Conservation (phyloP, 805 yeast genomes). For the Sugiyamaella smithiae region DNA sequence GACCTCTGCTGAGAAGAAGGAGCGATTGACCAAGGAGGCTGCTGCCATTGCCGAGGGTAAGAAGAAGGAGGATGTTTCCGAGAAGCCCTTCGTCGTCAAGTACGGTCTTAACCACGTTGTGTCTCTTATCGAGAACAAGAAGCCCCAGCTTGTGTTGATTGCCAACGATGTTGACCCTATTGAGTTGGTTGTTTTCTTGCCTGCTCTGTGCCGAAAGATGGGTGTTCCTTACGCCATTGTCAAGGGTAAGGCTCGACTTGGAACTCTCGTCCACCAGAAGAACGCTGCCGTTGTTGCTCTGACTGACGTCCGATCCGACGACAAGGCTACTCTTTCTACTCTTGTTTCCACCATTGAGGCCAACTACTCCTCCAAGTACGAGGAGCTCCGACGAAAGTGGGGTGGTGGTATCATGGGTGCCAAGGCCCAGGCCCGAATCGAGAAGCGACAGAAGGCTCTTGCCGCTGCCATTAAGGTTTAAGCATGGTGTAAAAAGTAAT, state of each 20-base stretch:
- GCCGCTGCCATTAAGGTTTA: conserved; percentile 39
- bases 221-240: conserved; percentile 99
- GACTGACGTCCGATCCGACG: conserved; percentile 92
- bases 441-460: conserved; percentile 64
- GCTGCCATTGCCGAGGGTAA: conserved; percentile 98
- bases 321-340: conserved; percentile 91
- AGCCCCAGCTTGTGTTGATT: conserved; percentile 93
- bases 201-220: conserved; percentile 99
- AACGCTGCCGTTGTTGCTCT: conserved; percentile 96
- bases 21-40: conserved; percentile 97
- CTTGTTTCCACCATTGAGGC: conserved; percentile 90
- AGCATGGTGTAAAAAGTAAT: conserved; percentile 13
- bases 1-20: conserved; percentile 96
- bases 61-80: conserved; percentile 92
- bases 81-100: conserved; percentile 95
- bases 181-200: conserved; percentile 94
- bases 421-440: conserved; percentile 83
- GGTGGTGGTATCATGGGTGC: conserved; percentile 99
- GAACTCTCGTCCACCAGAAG: conserved; percentile 96
- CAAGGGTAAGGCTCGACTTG: conserved; percentile 98
- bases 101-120: conserved; percentile 99
- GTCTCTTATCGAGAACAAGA: conserved; percentile 95
- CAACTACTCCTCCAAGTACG: conserved; percentile 91
- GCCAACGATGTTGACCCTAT: conserved; percentile 99
- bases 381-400: conserved; percentile 97